phyloP scores from a whole-genome alignment of 805 yeast species.

The Cyberlindnera bimundalis region DNA sequence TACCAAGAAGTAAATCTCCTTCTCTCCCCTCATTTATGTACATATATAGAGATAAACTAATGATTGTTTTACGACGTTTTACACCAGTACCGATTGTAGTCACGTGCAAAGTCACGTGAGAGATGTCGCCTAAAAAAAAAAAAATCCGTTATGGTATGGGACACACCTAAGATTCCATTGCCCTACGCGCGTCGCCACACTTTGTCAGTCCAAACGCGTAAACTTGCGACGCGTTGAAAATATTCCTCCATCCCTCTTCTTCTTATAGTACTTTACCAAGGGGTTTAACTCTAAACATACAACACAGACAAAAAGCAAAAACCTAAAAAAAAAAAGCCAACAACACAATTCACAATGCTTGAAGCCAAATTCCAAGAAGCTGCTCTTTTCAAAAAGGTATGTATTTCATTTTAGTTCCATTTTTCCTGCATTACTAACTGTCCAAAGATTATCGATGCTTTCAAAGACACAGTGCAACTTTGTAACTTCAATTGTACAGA shows the following conservation, averaged over 20 bases:
- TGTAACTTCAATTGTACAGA: slow-evolving; percentile 98
- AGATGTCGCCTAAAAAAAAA: too few species aligned
- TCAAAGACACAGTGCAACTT: slow-evolving; percentile 89
- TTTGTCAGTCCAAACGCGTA: not conserved
- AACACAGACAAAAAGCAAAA: not conserved
- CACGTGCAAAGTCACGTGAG: not conserved
- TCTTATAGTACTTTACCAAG: not conserved
- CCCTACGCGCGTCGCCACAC: too few species aligned
- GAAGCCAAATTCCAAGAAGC: slow-evolving; percentile 98
- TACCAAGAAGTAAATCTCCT: slow-evolving; percentile 8
- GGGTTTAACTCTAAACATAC: not conserved
- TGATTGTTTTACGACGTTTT: not conserved
- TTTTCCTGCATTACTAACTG: slow-evolving; percentile 5
- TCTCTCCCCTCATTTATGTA: too few species aligned
- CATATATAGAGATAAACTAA: not conserved
- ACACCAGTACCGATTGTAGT: not conserved
- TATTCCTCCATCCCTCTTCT: not conserved
- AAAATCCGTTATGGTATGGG: too few species aligned
- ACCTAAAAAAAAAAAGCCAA: too few species aligned
- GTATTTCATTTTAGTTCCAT: not conserved
- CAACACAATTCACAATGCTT: slow-evolving; percentile 68
- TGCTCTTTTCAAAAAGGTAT: slow-evolving; percentile 70
- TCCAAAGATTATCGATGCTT: slow-evolving; percentile 72
- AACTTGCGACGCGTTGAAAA: not conserved
- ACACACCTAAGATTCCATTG: too few species aligned